Evolutionary conservation across 2,329 filamentous ascomycete genomes (phyloP).

Genomic region (Cytospora piceicola): DNA sequence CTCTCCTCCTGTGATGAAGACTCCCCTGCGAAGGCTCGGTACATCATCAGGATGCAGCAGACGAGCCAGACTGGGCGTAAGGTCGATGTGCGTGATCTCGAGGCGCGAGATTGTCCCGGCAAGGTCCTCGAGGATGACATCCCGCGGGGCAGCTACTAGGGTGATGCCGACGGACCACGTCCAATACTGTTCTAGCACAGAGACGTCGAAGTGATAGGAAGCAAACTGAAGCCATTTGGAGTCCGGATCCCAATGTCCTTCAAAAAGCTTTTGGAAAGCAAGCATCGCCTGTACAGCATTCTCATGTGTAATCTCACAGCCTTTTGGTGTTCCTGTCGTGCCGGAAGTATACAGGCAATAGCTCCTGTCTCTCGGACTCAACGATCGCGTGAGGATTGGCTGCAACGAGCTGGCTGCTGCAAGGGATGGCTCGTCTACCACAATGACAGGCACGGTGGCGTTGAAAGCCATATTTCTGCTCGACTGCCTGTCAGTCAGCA

Average conservation of each 20-base stretch:
- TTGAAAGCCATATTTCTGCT: constrained; percentile 40
- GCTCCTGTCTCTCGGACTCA: constrained; percentile 62
- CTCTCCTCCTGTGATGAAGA: constrained; percentile 94
- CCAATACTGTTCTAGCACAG: constrained; percentile 92
- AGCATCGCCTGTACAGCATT: constrained; percentile 90
- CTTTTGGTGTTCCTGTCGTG: constrained; percentile 84
- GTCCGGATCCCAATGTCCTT: constrained; percentile 69
- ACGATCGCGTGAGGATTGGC: constrained; percentile 39
- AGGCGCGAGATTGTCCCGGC: constrained; percentile 71
- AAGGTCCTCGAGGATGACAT: constrained; percentile 84
- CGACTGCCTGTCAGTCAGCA: constrained; percentile 58
- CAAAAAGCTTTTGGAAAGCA: constrained; percentile 80
- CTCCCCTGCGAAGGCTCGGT: constrained; percentile 76
- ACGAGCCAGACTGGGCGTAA: constrained; percentile 85
- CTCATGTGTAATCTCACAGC: constrained; percentile 85
- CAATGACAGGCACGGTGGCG: constrained; percentile 40
- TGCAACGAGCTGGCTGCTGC: constrained; percentile 19
- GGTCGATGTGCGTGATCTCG: constrained; percentile 84
- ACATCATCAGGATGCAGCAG: constrained; percentile 79
- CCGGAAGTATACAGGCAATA: constrained; percentile 90
- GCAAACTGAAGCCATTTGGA: constrained; percentile 93
- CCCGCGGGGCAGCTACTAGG: constrained; percentile 78
- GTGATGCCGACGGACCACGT: constrained; percentile 90
- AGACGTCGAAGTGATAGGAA: constrained; percentile 93
- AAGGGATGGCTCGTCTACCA: constrained; percentile 41